Base-by-base conservation (phyloP, 1,139 yeast genomes). In the Geotrichum reessii region DNA sequence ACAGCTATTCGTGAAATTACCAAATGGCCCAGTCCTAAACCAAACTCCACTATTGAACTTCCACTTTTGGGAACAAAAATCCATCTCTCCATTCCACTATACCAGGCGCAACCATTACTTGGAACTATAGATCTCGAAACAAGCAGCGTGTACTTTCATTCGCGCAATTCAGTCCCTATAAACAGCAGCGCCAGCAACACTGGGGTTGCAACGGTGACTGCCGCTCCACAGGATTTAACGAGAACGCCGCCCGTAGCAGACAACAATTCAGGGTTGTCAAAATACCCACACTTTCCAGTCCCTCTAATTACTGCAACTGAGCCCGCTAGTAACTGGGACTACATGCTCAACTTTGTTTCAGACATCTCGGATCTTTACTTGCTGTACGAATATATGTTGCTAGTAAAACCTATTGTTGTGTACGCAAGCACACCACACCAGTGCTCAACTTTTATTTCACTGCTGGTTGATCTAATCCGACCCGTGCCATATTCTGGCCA, bases 1-100 rank as follows among this genome's bases (percentile, higher is more conserved):
- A 62, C 68, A 3, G 71, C 69, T 31, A 62, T 69, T 28, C 62
- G 60, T 47, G 63, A 64, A 48, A 65, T 69, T 19, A 62, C 69
- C 11, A 58, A 61, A 17, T 69, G 72, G 72, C 71, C 69, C 8
- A 58, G 59, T 31, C 65, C 65, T 7, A 59, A 52, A 22, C 63
- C 59, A 37, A 61, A 61, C 48, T 51, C 61, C 28, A 48, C 56
- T 37, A 57, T 63, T 24, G 68, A 67, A 49, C 54, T 68, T 17
- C 67, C 65, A 14, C 65, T 69, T 40, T 58, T 69, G 47, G 71
- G 71, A n/a, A 44, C 62, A 17, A 63, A 64, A 7, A 37, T 58
- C 14, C 50, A 27, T 14, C 52, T 50, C 8, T 53, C 55, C 46
- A 56, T 58, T 40, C 64, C 64, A 14, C 53, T 57, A 4, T 54